Evolutionary conservation across 148 eudicot genomes (phyloP).

Genomic region (Vaccinium myrtillus): DNA sequence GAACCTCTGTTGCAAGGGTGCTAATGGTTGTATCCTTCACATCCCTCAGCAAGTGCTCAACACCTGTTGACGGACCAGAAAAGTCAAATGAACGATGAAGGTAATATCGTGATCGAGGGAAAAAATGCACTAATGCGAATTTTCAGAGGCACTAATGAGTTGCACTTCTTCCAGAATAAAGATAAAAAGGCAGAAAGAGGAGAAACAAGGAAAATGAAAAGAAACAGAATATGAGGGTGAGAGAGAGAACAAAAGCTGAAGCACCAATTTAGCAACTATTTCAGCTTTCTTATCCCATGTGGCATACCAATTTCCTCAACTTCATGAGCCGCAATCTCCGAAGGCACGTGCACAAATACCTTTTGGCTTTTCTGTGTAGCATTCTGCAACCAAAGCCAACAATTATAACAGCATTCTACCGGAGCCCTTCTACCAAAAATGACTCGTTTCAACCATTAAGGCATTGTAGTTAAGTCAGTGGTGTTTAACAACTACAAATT

Average conservation of each 20-base stretch:
- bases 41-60: constrained; percentile 96
- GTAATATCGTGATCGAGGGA: not conserved
- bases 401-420: constrained; percentile 7
- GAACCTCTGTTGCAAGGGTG: constrained; percentile 93
- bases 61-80: constrained; percentile 44
- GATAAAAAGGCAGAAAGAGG: not conserved
- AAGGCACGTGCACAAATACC: constrained; percentile 89
- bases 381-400: constrained; percentile 53
- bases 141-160: not conserved
- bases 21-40: constrained; percentile 98
- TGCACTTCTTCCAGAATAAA: not conserved
- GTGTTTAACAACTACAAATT: not conserved
- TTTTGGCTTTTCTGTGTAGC: constrained; percentile 98
- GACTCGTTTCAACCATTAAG: not conserved
- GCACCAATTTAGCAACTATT: not conserved
- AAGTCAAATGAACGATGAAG: not conserved
- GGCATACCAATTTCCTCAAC: constrained; percentile 92
- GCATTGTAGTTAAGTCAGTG: not conserved
- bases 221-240: not conserved
- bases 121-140: not conserved
- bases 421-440: not conserved
- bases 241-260: not conserved
- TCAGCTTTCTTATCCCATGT: constrained; percentile 14
- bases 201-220: not conserved
- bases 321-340: constrained; percentile 98